Evolutionary conservation across 73 alveolate species (phyloP), one percentile per base, ranked within the genome.

Genomic region (Blepharisma stoltei): DNA sequence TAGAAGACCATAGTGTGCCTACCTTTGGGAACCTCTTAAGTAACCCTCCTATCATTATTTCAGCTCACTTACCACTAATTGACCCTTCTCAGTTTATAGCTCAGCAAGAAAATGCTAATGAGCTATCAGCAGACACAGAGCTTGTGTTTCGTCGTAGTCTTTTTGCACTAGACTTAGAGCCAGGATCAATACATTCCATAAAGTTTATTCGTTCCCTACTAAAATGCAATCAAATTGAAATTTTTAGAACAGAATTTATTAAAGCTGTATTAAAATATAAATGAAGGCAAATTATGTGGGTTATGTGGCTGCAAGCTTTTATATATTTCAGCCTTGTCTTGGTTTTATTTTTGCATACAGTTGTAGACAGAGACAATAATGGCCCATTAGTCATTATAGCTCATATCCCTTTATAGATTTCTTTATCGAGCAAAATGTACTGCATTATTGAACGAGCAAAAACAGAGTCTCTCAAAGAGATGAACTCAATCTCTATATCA

Each of bases 111-210:
- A 38, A 20, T 60, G 14, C 2, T 25, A 38, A 60, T 3, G 73
- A 60, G 18, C 73, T 60, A 20, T 20, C 23, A 14, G 73, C 46
- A 8, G 73, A 60, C 46, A 14, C 18, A 20, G 73, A 60, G 23
- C 14, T 60, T 38, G 73, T 14, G 23, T 60, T 60, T 5, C 38
- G 73, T 20, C 73, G 23, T 2, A 60, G 73, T 5, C 23, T 60
- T 14, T 38, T 60, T 14, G 23, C 14, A 60, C 73, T 60, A 60
- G 73, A 60, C 47, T 38, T 60, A 20, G 73, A 60, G 18, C 73
- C 14, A 60, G 73, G 73, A 18, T 60, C 73, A 60, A 60, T 8
- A 8, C 46, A 60, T 2, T 14, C 46, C 47, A 60, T 60, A 60
- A 60, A 60, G 5, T 60, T 60, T 38, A 60, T 60, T 11, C 14